Base-by-base conservation (phyloP, 2,329 filamentous ascomycete species). In the Fusarium concolor region DNA sequence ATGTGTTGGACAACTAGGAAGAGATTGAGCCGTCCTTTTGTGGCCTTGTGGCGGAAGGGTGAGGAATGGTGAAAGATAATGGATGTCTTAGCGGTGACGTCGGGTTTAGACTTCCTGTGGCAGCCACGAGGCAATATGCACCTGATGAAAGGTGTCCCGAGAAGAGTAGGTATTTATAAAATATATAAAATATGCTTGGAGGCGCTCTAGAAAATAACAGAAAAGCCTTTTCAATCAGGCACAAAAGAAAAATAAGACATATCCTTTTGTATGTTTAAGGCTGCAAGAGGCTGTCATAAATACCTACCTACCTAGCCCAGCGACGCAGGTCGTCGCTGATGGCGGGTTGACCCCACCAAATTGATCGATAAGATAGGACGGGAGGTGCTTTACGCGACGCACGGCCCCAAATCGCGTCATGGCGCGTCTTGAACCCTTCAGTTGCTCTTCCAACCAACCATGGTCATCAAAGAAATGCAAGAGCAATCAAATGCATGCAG, bases 401-500 rank as follows among this genome's bases (percentile, higher is more conserved):
- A 56, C 28, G 50, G 38, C 28, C 31, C 42, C 17, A 15, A 3
- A 45, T 18, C 71, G 69, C 57, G 62, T 66, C 63, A 33, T 49
- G 39, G 31, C 63, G 61, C 61, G 68, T 62, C 46, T 35, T 24
- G 33, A 52, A 28, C 47, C 51, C 54, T 63, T 29, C 24, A 61
- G 72, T 74, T 74, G 72, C 72, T 75, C 71, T 68, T 65, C 72
- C 72, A 74, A 74, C 72, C 46, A 45, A 22, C 11, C 58, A 52
- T 58, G n/a, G 22, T 42, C 43, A 39, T 69, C 66, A 54, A 62
- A 51, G 45, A 53, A 35, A 65, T 38, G 33, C 18, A 43, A 47
- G 46, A 51, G 33, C 39, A 26, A 55, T 44, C 26, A 14, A 49
- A 47, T 11, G 12, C 20, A 61, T 45, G 29, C 28, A 35, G 43